These are phyloP conservation scores for Eleusine coracana DNA, from an alignment of 176 grass and related monocot species.

Conservation along the genomic window DNA sequence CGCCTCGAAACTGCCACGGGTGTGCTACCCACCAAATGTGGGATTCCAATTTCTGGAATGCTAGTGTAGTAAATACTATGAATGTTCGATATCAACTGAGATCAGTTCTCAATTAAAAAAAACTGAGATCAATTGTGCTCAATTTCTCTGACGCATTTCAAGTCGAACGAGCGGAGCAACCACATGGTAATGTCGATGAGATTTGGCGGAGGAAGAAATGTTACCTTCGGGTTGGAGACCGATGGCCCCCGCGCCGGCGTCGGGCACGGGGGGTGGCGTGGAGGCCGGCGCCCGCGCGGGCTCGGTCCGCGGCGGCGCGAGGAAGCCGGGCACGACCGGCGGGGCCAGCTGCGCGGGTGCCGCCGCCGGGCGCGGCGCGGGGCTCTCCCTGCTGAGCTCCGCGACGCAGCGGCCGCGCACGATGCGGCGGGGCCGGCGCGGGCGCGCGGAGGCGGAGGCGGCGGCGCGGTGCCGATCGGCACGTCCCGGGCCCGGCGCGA, in stretches of 20 bases:
- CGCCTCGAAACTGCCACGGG: neutral
- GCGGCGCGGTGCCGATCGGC: neutral
- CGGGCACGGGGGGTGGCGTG: slow-evolving; percentile 30
- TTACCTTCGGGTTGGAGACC: slow-evolving; percentile 37
- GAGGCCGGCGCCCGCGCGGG: neutral
- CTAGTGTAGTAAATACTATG: no score
- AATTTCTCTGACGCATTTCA: neutral
- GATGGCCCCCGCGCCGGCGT: slow-evolving; percentile 30
- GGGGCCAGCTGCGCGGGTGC: slow-evolving; percentile 27
- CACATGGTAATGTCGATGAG: neutral
- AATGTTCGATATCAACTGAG: no score
- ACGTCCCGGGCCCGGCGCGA: neutral
- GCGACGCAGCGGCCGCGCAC: slow-evolving; percentile 41
- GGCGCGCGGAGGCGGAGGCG: neutral
- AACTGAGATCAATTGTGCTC: no score
- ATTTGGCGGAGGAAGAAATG: neutral
- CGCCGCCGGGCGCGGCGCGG: slow-evolving; percentile 18
- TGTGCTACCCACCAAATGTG: no score
- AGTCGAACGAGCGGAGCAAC: neutral
- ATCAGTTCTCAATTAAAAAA: no score
- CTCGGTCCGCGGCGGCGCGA: slow-evolving; percentile 13
- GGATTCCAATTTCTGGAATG: no score
- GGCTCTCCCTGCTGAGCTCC: slow-evolving; percentile 49
- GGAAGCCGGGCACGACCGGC: slow-evolving; percentile 18
- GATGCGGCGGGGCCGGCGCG: neutral